Conservation (phyloP, 2,329 filamentous ascomycete species). For the Penicillium thymicola region DNA sequence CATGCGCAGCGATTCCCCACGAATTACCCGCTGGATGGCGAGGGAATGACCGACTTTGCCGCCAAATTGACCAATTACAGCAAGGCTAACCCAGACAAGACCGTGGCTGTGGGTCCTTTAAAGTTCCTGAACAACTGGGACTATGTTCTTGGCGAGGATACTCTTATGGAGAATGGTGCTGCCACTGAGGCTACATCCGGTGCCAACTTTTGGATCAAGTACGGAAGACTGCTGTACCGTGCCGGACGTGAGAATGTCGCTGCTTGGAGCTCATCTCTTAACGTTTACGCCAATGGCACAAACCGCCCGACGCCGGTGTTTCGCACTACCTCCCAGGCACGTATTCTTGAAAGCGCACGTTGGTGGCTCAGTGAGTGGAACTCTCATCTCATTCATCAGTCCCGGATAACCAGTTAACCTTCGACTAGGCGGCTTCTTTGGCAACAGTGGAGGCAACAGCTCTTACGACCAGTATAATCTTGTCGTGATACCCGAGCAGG, state of each 20-base stretch:
- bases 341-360: slow-evolving; percentile 51
- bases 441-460: slow-evolving; percentile 26
- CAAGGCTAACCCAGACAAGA: slow-evolving; percentile 30
- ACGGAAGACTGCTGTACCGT: slow-evolving; percentile 54
- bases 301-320: slow-evolving; percentile 50
- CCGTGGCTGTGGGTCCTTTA: slow-evolving; percentile 47
- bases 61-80: slow-evolving; percentile 50
- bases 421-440: slow-evolving; percentile 20
- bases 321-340: slow-evolving; percentile 53
- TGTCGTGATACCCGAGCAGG: slow-evolving; percentile 51
- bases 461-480: slow-evolving; percentile 38
- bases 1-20: slow-evolving; percentile 55
- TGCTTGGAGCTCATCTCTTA: slow-evolving; percentile 45
- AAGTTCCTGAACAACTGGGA: slow-evolving; percentile 53
- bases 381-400: neutral
- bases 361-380: slow-evolving; percentile 41
- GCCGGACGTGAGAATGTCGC: slow-evolving; percentile 46
- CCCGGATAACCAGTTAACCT: neutral
- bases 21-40: slow-evolving; percentile 47
- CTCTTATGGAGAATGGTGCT: slow-evolving; percentile 51
- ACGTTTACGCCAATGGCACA: slow-evolving; percentile 46
- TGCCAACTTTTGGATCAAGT: slow-evolving; percentile 53
- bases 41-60: slow-evolving; percentile 49
- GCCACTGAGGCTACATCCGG: slow-evolving; percentile 51
- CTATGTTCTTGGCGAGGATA: slow-evolving; percentile 46